Conservation (phyloP, 805 yeast genomes). For the Barnettozyma pratensis region DNA sequence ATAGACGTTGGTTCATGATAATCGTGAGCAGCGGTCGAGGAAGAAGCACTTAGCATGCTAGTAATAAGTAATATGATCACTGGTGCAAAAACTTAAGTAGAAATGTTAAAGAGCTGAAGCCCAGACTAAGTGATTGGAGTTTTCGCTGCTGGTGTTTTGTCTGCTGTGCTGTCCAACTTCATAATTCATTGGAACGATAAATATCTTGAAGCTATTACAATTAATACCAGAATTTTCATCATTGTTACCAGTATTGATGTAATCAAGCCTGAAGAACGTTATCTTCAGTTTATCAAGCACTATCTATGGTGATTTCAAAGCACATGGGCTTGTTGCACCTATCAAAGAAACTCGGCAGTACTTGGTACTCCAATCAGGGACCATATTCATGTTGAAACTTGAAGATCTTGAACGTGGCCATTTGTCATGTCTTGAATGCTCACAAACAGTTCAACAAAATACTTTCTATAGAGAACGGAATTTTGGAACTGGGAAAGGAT, state of each 20-base stretch:
- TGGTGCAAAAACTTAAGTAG: no score
- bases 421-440: conserved; percentile 59
- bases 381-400: conserved; percentile 73
- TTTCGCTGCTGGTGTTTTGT: no score
- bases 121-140: no score
- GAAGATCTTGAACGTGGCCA: conserved; percentile 78
- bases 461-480: conserved; percentile 77
- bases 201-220: conserved; percentile 39
- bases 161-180: conserved; percentile 42
- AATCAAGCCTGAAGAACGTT: conserved; percentile 37
- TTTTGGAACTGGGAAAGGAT: conserved; percentile 77
- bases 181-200: conserved; percentile 63
- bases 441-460: conserved; percentile 29
- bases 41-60: no score
- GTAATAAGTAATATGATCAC: no score
- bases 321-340: conserved; percentile 68
- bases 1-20: no score
- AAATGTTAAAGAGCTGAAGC: no score
- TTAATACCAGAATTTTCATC: no score
- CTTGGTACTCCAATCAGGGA: conserved; percentile 73
- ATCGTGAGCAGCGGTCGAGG: no score
- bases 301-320: conserved; percentile 76
- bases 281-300: conserved; percentile 81
- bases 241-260: conserved; percentile 18
- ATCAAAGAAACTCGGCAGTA: conserved; percentile 71